These are phyloP conservation scores for Tetrahymena borealis DNA, from an alignment of 73 alveolate species.

Conservation along the genomic window DNA sequence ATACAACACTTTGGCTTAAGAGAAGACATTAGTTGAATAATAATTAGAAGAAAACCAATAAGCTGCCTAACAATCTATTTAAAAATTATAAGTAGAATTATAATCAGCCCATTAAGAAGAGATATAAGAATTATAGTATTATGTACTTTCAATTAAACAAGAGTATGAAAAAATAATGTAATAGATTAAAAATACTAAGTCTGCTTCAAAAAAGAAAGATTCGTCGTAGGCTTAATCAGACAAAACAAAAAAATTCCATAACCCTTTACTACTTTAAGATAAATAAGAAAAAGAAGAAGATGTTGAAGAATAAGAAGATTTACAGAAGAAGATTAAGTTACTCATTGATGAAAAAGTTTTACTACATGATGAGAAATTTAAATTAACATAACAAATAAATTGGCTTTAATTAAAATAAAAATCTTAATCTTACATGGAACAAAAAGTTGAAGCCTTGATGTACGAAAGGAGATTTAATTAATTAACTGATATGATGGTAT, in stretches of 20 bases:
- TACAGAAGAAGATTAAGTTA: not conserved
- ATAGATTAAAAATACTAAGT: not conserved
- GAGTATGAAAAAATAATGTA: not conserved
- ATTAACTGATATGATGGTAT: not conserved
- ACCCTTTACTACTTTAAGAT: not conserved
- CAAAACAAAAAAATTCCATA: not conserved
- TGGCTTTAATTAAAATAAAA: not conserved
- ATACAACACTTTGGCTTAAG: not conserved
- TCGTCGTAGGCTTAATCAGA: not conserved
- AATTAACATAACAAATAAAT: not conserved
- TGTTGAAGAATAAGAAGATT: not conserved
- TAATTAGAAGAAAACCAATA: not conserved
- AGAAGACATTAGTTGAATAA: not conserved
- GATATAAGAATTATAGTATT: not conserved
- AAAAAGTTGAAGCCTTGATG: not conserved
- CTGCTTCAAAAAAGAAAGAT: not conserved
- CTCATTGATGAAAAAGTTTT: not conserved
- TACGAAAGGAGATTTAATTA: not conserved
- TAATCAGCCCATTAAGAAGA: not conserved
- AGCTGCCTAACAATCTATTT: not conserved
- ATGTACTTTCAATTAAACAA: not conserved
- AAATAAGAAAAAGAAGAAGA: not conserved
- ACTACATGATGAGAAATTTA: not conserved
- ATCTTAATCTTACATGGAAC: not conserved
- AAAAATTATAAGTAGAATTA: not conserved